These are phyloP conservation scores for Talaromyces stipitatus DNA, from an alignment of 495 filamentous ascomycete species.

Conservation along the genomic window DNA sequence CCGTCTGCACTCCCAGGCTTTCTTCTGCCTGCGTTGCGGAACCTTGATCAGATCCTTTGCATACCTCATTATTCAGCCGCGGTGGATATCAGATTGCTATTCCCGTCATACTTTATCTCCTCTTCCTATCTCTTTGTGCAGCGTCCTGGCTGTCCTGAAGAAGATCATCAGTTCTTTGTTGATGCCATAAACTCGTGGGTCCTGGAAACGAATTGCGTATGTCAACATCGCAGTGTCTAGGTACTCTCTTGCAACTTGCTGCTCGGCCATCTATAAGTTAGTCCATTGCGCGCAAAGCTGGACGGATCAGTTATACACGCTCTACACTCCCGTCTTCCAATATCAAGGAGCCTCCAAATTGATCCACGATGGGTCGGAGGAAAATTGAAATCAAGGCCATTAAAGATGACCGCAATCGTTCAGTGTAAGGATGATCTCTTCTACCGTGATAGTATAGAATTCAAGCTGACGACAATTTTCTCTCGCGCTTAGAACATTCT, in stretches of 20 bases:
- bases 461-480: background rate
- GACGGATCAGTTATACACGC: background rate
- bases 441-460: background rate
- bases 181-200: background rate
- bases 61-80: background rate
- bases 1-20: background rate
- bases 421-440: conserved; percentile 64
- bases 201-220: background rate
- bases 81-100: background rate
- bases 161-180: background rate
- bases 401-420: conserved; percentile 98
- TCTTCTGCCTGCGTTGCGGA: background rate
- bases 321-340: too few species aligned
- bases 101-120: background rate
- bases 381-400: conserved; percentile 99
- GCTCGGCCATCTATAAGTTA: background rate
- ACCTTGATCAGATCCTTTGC: background rate
- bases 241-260: background rate
- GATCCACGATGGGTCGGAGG: conserved; percentile 50
- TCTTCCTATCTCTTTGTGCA: background rate
- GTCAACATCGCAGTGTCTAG: background rate
- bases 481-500: conserved; percentile 70
- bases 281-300: background rate
- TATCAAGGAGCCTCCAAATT: background rate
- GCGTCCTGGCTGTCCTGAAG: background rate